Evolutionary conservation across 1,284 basidiomycete genomes (phyloP).

Genomic region (Apiotrichum domesticum): DNA sequence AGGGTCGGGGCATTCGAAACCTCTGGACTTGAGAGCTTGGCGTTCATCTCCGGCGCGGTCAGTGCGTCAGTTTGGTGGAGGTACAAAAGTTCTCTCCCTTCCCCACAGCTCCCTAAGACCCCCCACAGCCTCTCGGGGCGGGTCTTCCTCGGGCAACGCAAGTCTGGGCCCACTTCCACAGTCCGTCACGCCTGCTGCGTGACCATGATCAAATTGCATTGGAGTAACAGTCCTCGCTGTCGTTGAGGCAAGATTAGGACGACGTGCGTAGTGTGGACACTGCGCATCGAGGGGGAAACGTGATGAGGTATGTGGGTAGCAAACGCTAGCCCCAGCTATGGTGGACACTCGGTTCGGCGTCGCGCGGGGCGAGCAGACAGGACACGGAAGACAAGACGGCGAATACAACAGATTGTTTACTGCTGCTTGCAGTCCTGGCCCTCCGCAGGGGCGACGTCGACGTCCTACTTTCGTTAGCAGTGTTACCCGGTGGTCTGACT

Average conservation of each 20-base stretch:
- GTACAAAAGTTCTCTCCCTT: no score
- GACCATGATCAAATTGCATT: conserved; percentile 8
- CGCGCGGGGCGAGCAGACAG: neutral
- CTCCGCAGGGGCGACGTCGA: conserved; percentile 19
- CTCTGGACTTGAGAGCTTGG: no score
- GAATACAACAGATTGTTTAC: conserved; percentile 17
- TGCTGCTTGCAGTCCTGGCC: conserved; percentile 44
- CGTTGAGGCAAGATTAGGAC: conserved; percentile 2
- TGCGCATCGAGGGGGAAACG: neutral
- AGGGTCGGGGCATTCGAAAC: no score
- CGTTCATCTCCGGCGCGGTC: no score
- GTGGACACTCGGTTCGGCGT: neutral
- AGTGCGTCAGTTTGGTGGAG: no score
- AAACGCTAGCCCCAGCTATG: neutral
- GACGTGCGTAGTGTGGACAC: neutral
- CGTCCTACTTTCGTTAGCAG: conserved; percentile 21
- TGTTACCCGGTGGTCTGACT: neutral
- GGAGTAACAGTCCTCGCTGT: conserved; percentile 5
- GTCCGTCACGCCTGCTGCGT: neutral
- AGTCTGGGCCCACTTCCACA: no score
- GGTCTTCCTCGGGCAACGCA: no score
- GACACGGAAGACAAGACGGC: no score
- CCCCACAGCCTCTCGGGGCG: no score
- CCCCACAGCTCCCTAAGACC: no score
- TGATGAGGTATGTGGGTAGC: neutral